Evolutionary conservation across 148 eudicot species (phyloP), one percentile per base, ranked within the genome.

Genomic region (Cornus suecica): DNA sequence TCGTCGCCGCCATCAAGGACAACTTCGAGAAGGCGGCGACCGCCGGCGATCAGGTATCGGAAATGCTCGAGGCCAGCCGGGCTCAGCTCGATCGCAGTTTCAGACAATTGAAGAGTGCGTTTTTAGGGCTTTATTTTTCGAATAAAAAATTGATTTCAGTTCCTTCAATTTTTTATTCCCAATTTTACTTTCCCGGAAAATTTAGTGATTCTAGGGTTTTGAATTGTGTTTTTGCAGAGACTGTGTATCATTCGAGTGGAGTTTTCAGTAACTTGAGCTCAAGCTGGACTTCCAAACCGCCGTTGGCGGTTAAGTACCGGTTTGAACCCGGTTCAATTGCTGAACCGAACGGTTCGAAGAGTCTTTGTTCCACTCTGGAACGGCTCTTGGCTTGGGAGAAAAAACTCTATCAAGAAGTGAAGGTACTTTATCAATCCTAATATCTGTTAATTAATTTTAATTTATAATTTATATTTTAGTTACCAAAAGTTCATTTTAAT

Each of bases 311-410:
- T 3, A 95, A 90, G 83, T 95, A 95, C 74, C 82, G 78, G 80
- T 85, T 95, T 11, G 99, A 95, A 78, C 90, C 97, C 0, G 73
- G 80, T 77, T 80, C 91, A 3, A 78, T 88, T 30, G 91, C 83
- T 32, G 87, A 87, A 60, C 80, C 92, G 1, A 92, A 90, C 25
- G 89, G 91, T 69, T 74, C 90, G 4, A 90, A 91, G 88, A 93
- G 99, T 83, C 85, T 95, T 22, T 91, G 91, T 77, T 92, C 97
- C 28, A 92, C 99, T 72, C 76, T 95, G 79, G 99, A 95, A 71
- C 85, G 97, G 65, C 94, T 95, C 65, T 83, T 95, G 85, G 99
- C 99, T 58, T 95, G 99, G 99, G 99, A 95, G 78, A 95, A 89
- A 87, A 95, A 95, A 78, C 93, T 95, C 66, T 95, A 92, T 76